These are phyloP conservation scores for Aquilaria malaccensis DNA, from an alignment of 345 rosid genomes.

Conservation along the genomic window DNA sequence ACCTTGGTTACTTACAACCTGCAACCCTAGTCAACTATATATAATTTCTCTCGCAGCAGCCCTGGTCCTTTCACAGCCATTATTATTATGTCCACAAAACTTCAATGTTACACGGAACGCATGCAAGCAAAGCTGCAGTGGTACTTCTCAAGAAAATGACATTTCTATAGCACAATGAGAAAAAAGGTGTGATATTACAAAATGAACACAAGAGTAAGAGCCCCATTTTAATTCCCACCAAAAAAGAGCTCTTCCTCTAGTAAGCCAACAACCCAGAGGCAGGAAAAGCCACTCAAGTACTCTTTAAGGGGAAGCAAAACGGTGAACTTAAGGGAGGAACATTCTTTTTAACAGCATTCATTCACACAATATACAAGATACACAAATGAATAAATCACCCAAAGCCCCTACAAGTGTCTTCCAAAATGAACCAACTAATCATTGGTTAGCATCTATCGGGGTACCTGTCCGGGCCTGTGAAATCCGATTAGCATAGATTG, in stretches of 20 bases:
- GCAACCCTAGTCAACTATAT: too few species aligned
- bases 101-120: too few species aligned
- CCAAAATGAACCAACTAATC: constrained; percentile 16
- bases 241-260: constrained; percentile 20
- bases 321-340: neutral
- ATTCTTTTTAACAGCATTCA: constrained; percentile 23
- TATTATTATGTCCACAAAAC: too few species aligned
- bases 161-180: too few species aligned
- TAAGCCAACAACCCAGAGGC: constrained; percentile 7
- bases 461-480: constrained; percentile 94
- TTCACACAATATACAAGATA: constrained; percentile 52
- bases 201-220: constrained; percentile 18
- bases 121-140: too few species aligned
- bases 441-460: constrained; percentile 43
- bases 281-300: neutral
- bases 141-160: too few species aligned
- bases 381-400: constrained; percentile 27
- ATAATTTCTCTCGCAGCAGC: too few species aligned
- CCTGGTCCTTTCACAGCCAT: too few species aligned
- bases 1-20: too few species aligned
- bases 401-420: constrained; percentile 14
- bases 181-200: constrained; percentile 21
- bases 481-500: constrained; percentile 93
- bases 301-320: neutral
- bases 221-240: constrained; percentile 10